phyloP scores from a whole-genome alignment of 345 rosid species.

The Cardamine occulta region DNA sequence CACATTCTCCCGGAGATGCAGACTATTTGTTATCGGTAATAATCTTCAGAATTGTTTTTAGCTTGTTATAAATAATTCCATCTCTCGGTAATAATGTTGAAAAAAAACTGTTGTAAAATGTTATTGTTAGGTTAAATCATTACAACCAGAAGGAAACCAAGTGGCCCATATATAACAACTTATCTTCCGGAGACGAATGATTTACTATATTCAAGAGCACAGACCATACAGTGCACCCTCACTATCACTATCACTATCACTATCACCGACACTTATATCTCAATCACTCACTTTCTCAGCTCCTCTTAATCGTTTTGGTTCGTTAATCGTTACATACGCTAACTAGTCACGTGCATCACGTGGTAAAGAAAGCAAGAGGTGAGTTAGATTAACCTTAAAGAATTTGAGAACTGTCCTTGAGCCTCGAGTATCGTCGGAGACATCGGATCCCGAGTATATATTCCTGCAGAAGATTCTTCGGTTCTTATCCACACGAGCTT shows the following conservation, averaged over 20 bases:
- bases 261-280: conserved; percentile 21
- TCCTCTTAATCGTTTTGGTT: conserved; percentile 1
- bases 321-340: conserved; percentile 4
- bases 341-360: conserved; percentile 26
- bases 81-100: too few relatives aligned
- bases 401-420: conserved; percentile 13
- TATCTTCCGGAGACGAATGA: not conserved
- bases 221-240: not conserved
- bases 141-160: not conserved
- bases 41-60: too few relatives aligned
- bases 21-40: too few relatives aligned
- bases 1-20: too few relatives aligned
- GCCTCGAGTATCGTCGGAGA: conserved; percentile 13
- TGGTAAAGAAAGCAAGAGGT: not conserved
- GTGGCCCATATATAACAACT: conserved; percentile 21
- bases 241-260: not conserved
- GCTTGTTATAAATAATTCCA: too few relatives aligned
- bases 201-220: not conserved
- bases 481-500: conserved; percentile 33
- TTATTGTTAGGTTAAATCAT: not conserved
- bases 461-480: conserved; percentile 29
- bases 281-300: not conserved
- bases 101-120: too few relatives aligned
- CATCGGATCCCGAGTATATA: conserved; percentile 23
- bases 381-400: conserved; percentile 14